Base-by-base conservation (phyloP, 768 basidiomycete species). In the Termitomyces sp. region DNA sequence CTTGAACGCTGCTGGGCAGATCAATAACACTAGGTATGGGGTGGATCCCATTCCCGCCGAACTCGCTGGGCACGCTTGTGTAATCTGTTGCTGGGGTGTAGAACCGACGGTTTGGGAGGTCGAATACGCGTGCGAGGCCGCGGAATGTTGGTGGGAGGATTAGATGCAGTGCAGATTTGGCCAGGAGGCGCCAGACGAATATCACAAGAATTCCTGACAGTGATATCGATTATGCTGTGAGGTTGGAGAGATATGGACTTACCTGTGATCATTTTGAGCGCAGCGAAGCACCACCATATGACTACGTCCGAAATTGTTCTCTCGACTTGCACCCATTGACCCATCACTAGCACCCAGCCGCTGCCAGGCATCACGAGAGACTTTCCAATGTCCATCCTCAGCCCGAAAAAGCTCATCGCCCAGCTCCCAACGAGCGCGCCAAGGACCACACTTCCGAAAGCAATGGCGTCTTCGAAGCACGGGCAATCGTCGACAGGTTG, bases 391-490 rank as follows among this genome's bases (percentile, higher is more conserved):
- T 65, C 63, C 52, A 70, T 69, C 59, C 74, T 77, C 14, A 79
- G 69, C n/a, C 78, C 81, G 46, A 73, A 72, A 43, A 78, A 80
- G 11, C 71, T 66, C 69, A 79, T 79, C 34, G 73, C 78, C 94
- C 95, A 97, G 48, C 83, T 79, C 0, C 85, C 86, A 0, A 94
- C 70, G 29, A 84, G 75, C 20, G 80, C 77, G n/a, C 96, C 96
- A 40, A 90, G 77, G 17, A 92, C 80, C 46, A 94, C 94, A 31
- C 91, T 88, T n/a, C 91, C 76, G 65, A 95, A 89, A 0, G 96
- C 94, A 55, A 98, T 96, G 3, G 96, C 93, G 69, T 98, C 96
- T 70, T 97, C 96, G 73, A 97, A 99, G 74, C 96, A 98, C 2
- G 96, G 96, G 66, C 96, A 98, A 68, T 96, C 94, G 60, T 98